Evolutionary conservation across 371 early-diverging fungal genomes (phyloP), one percentile per base, ranked within the genome.

Genomic region (Zopfochytrium polystomum): DNA sequence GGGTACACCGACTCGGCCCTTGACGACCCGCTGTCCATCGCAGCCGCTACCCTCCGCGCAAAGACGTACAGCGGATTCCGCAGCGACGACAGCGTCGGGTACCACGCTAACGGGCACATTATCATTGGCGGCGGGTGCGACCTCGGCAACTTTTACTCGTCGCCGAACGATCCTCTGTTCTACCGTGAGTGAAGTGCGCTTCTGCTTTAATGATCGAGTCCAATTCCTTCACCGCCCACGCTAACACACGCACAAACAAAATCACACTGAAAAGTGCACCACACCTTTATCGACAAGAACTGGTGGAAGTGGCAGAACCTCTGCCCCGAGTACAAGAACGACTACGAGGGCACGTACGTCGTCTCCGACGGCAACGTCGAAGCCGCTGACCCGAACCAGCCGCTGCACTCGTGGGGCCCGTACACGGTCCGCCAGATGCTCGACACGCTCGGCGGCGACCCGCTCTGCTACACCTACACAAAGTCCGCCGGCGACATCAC

Each of bases 241-340:
- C 30, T 29, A 4, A 32, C 32, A 15, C 47, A 32, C 2, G 15
- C 27, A 35, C 26, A n/a, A n/a, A n/a, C n/a, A n/a, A n/a, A 22
- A 26, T 26, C 23, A 1, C 1, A 32, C 22, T 9, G 6, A 20
- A 33, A 1, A 58, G 58, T 60, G 20, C 66, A 66, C 48, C 66
- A 66, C 23, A 53, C 34, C 18, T 50, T 56, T 33, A 58, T 66
- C 27, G 66, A 66, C 38, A 66, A 66, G 48, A 42, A 52, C 38
- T 66, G 56, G 56, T 66, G 62, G 62, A 46, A 45, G 26, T 66
- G 66, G 66, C 66, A 66, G 45, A 27, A 44, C 6, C 7, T 51
- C 1, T 66, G 66, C 34, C 58, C 51, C 7, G 35, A 55, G 2
- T 66, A 57, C 38, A 57, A 52, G 27, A 31, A 0, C 47, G 43